Conservation (phyloP, 139 green algal genomes). For the Coelastrella sp. region DNA sequence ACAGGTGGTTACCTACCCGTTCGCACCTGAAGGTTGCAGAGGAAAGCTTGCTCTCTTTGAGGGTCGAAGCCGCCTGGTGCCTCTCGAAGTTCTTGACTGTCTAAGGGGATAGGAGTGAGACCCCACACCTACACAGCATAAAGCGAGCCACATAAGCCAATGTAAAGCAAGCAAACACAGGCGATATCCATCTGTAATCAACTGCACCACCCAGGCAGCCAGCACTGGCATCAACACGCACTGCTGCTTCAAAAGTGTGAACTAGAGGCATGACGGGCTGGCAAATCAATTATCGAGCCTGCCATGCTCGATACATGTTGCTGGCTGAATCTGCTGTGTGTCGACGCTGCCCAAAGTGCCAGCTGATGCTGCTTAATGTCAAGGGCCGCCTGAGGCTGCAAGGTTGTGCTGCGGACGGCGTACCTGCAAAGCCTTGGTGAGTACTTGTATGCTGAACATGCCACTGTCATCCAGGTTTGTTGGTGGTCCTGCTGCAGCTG, state of each 20-base stretch:
- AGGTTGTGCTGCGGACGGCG: too few species aligned
- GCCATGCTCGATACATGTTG: too few species aligned
- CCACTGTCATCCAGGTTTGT: conserved; percentile 85
- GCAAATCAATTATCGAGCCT: too few species aligned
- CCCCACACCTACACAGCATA: conserved; percentile 78
- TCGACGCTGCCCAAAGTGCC: too few species aligned
- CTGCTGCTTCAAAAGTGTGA: too few species aligned
- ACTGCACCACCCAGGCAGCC: too few species aligned
- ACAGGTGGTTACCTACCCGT: neutral
- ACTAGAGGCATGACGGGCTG: too few species aligned
- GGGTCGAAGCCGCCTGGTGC: conserved; percentile 57
- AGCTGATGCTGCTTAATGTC: too few species aligned
- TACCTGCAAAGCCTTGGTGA: conserved; percentile 24
- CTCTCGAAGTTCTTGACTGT: conserved; percentile 55
- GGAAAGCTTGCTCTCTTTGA: conserved; percentile 76
- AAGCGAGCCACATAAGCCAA: neutral
- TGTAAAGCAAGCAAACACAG: neutral
- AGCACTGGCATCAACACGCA: too few species aligned
- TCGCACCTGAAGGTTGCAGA: conserved; percentile 85
- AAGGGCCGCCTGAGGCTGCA: too few species aligned
- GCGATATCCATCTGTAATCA: too few species aligned
- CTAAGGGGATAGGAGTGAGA: conserved; percentile 62
- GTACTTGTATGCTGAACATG: conserved; percentile 87
- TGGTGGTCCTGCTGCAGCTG: conserved; percentile 54
- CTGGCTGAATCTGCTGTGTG: too few species aligned